Percentiles rank a stretch among this genome's conserved stretches.
Evolutionary conservation across 306 rosid genomes (phyloP).

Genomic region (Prunus mira): DNA sequence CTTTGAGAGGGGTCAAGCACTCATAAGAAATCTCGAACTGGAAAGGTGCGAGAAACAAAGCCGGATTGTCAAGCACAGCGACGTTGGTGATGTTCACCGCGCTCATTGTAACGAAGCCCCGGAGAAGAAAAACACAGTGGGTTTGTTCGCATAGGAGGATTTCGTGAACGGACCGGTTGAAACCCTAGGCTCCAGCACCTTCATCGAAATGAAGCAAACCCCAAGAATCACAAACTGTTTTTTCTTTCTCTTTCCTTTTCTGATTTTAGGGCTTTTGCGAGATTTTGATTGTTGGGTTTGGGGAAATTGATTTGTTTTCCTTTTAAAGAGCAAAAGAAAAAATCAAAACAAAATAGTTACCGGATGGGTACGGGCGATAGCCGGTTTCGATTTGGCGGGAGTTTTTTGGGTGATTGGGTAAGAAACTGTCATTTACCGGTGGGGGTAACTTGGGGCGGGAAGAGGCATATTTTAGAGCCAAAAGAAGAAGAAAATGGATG

Average conservation of each 20-base stretch:
- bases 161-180: neutral
- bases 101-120: constrained; percentile 43
- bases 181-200: constrained; percentile 31
- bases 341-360: neutral
- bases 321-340: neutral
- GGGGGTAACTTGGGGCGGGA: constrained; percentile 1
- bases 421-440: neutral
- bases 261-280: neutral
- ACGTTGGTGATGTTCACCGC: constrained; percentile 81
- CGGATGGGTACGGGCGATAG: constrained; percentile 15
- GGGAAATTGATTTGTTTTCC: neutral
- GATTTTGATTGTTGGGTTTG: neutral
- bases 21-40: constrained; percentile 93
- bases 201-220: constrained; percentile 17
- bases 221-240: neutral
- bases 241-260: neutral
- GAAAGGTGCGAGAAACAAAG: constrained; percentile 59
- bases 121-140: neutral
- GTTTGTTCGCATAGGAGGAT: neutral
- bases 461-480: neutral
- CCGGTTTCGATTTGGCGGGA: constrained; percentile 36
- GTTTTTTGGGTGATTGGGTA: neutral
- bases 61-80: constrained; percentile 71
- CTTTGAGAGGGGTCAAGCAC: constrained; percentile 70
- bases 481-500: neutral